phyloP scores from a whole-genome alignment of 2,329 filamentous ascomycete species.

The Nothomitra cinnamomea region DNA sequence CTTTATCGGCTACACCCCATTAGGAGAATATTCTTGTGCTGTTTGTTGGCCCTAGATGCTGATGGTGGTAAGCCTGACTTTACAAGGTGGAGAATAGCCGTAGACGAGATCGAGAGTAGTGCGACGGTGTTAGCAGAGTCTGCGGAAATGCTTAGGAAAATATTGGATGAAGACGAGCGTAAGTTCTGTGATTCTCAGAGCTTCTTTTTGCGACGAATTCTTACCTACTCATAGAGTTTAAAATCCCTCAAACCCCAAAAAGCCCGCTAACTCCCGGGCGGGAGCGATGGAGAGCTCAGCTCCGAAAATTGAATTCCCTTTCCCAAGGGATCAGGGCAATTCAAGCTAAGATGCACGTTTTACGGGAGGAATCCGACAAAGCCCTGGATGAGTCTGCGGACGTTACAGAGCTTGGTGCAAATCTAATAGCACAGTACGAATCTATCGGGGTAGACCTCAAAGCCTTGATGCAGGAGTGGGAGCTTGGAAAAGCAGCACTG shows the following conservation, averaged over 20 bases:
- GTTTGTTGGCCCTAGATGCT: slow-evolving; percentile 73
- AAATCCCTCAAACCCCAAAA: slow-evolving; percentile 39
- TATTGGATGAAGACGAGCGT: slow-evolving; percentile 69
- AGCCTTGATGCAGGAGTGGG: slow-evolving; percentile 68
- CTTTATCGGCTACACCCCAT: slow-evolving; percentile 66
- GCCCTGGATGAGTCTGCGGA: slow-evolving; percentile 54
- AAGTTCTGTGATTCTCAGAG: slow-evolving; percentile 21
- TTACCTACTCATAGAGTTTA: slow-evolving; percentile 23
- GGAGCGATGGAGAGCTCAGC: slow-evolving; percentile 70
- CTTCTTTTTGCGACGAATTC: slow-evolving; percentile 12
- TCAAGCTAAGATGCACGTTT: slow-evolving; percentile 83
- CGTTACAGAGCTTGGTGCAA: slow-evolving; percentile 54
- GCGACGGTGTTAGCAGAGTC: slow-evolving; percentile 43
- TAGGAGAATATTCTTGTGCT: slow-evolving; percentile 74
- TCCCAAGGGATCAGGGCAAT: slow-evolving; percentile 81
- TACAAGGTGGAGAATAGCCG: slow-evolving; percentile 58
- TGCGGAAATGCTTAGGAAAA: slow-evolving; percentile 46
- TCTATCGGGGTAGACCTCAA: slow-evolving; percentile 80
- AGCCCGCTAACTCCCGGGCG: slow-evolving; percentile 50
- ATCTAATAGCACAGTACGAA: slow-evolving; percentile 79
- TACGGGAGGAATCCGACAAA: slow-evolving; percentile 76
- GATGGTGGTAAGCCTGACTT: slow-evolving; percentile 64
- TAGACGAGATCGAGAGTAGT: slow-evolving; percentile 54
- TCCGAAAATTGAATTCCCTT: slow-evolving; percentile 73
- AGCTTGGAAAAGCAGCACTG: slow-evolving; percentile 68